Percentiles rank a stretch among this genome's conserved stretches.
Conservation (phyloP, 2,329 filamentous ascomycete genomes). For the Phaeosphaeriaceae sp. region DNA sequence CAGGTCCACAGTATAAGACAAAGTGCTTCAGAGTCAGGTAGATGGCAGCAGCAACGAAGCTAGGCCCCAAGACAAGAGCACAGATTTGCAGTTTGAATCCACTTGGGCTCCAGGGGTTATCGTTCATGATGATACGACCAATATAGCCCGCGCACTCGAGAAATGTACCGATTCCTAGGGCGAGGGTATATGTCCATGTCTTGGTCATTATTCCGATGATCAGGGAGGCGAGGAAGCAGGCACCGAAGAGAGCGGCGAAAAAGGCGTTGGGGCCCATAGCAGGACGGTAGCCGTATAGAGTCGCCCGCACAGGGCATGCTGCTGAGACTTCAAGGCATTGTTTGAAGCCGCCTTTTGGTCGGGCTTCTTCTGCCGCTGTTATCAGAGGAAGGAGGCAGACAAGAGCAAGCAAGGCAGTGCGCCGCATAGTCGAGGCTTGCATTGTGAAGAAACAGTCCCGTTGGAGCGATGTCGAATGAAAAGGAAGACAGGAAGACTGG, state of each 20-base stretch:
- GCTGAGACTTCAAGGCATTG: conserved; percentile 30
- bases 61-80: conserved; percentile 52
- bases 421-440: conserved; percentile 9
- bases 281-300: conserved; percentile 51
- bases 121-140: conserved; percentile 51
- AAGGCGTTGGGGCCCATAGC: conserved; percentile 48
- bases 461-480: not conserved
- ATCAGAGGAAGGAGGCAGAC: conserved; percentile 15
- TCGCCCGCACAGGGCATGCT: conserved; percentile 42
- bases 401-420: conserved; percentile 15
- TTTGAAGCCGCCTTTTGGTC: conserved; percentile 30
- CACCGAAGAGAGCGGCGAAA: conserved; percentile 37
- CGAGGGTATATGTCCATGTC: conserved; percentile 51
- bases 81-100: conserved; percentile 54
- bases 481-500: not conserved
- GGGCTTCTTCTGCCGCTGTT: conserved; percentile 17
- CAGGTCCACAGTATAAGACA: conserved; percentile 51
- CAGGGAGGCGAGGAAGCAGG: conserved; percentile 24
- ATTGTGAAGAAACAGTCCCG: conserved; percentile 8
- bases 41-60: conserved; percentile 55
- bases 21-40: conserved; percentile 57
- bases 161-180: conserved; percentile 48
- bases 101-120: conserved; percentile 51
- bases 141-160: conserved; percentile 53
- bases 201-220: conserved; percentile 39